Percentiles rank a stretch among this genome's conserved stretches.
Conservation (phyloP, 495 filamentous ascomycete genomes). For the Saxispiralis lemnorum region DNA sequence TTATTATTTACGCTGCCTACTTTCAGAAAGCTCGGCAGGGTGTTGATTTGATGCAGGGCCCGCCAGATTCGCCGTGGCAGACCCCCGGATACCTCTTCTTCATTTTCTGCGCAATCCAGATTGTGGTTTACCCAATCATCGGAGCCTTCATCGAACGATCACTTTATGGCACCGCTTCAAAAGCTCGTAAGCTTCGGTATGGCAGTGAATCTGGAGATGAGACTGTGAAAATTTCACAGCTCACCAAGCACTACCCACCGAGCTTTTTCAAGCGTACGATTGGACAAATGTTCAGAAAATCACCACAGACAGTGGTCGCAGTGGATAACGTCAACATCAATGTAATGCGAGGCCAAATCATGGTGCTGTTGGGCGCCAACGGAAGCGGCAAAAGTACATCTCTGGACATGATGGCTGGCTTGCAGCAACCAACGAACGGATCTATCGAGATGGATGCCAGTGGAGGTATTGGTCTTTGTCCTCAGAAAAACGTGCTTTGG, state of each 20-base stretch:
- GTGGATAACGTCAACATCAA: constrained; percentile 50
- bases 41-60: constrained; percentile 19
- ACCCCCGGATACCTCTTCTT: constrained; percentile 16
- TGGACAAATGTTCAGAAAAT: constrained; percentile 33
- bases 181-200: constrained; percentile 34
- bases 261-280: constrained; percentile 35
- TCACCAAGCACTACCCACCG: constrained; percentile 59
- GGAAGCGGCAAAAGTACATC: constrained; percentile 78
- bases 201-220: constrained; percentile 2
- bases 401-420: constrained; percentile 66
- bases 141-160: constrained; percentile 53
- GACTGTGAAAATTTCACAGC: constrained; percentile 41
- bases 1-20: constrained; percentile 25
- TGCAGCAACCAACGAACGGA: constrained; percentile 52
- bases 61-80: constrained; percentile 16
- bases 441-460: constrained; percentile 51
- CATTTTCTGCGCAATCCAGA: constrained; percentile 43
- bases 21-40: constrained; percentile 15
- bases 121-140: constrained; percentile 50
- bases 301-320: constrained; percentile 46
- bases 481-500: constrained; percentile 69
- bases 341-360: constrained; percentile 56
- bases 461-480: constrained; percentile 69
- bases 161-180: constrained; percentile 55
- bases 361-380: constrained; percentile 69